Conservation (phyloP, 495 filamentous ascomycete genomes). For the Usnea hakonensis region DNA sequence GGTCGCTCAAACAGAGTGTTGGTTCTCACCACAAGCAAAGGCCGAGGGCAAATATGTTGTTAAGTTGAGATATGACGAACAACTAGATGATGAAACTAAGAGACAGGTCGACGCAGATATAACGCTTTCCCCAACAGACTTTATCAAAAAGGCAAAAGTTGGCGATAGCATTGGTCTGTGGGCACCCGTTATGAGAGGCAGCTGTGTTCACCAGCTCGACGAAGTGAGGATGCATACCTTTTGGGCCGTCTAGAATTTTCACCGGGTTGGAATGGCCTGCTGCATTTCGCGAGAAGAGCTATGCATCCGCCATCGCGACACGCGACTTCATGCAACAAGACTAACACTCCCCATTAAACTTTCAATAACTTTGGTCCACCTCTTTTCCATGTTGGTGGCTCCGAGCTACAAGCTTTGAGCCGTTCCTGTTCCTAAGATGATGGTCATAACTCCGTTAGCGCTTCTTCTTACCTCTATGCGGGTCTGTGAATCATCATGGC, state of each 20-base stretch:
- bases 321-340: neutral
- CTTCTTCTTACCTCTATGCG: neutral
- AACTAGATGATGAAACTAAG: neutral
- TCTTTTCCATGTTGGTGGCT: neutral
- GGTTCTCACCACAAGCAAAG: neutral
- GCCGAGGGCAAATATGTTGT: neutral
- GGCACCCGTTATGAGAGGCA: slow-evolving; percentile 1
- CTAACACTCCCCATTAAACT: neutral
- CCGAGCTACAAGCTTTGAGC: neutral
- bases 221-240: neutral
- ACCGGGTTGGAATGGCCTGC: neutral
- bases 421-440: neutral
- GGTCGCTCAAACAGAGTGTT: neutral
- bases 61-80: neutral
- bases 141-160: neutral
- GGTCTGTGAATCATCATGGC: neutral
- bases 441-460: neutral
- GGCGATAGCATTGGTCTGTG: neutral
- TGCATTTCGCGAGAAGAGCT: neutral
- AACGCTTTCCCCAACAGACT: neutral
- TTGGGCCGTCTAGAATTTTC: neutral
- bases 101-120: neutral
- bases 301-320: neutral
- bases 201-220: neutral
- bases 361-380: neutral